Base-by-base conservation (phyloP, 352 stramenopile genomes). In the Globisporangium uncinulatum region DNA sequence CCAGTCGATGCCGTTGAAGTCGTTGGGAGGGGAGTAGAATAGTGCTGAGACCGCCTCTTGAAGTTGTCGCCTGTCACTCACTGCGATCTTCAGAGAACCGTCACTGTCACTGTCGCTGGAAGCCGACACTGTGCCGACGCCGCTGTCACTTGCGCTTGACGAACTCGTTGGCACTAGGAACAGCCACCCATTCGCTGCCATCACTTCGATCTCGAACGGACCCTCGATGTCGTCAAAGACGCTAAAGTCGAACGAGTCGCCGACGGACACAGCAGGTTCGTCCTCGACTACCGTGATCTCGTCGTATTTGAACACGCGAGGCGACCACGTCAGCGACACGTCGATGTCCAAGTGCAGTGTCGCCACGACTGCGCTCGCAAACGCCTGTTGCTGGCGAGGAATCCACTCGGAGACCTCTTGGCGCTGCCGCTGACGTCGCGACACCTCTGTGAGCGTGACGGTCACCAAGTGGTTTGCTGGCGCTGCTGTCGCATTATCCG, bases 1-100 rank as follows among this genome's bases (percentile, higher is more conserved):
- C 14, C 44, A 19, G 31, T 67, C 61, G 10, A 61, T 32, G 20
- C 57, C 61, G 15, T 57, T 41, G 32, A 67, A 67, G 31, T 65
- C 24, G 21, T 7, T 20, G 6, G 49, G 47, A 3, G 61, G 61
- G 0, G 56, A 29, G 24, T 67, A 67, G 19, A 53, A 50, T 11
- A 67, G 54, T n/a, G 24, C 13, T 1, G 48, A 39, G n/a, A 66
- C 20, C 14, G 56, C 32, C 29, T 45, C 19, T 36, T 41, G 54
- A 19, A 61, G 60, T 8, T 14, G 36, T 10, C 37, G 14, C 10
- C 53, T 41, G 20, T 44, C n/a, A 17, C n/a, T 21, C 20, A 42
- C 54, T 20, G 19, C 20, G 20, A 66, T 31, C 20, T 47, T 61
- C n/a, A 66, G 41, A 11, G 59, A 43, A 1, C 24, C 45, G 4